Percentiles rank a stretch among this genome's conserved stretches.
Conservation (phyloP, 1,139 yeast genomes). For the Blastobotrys capitulatus region DNA sequence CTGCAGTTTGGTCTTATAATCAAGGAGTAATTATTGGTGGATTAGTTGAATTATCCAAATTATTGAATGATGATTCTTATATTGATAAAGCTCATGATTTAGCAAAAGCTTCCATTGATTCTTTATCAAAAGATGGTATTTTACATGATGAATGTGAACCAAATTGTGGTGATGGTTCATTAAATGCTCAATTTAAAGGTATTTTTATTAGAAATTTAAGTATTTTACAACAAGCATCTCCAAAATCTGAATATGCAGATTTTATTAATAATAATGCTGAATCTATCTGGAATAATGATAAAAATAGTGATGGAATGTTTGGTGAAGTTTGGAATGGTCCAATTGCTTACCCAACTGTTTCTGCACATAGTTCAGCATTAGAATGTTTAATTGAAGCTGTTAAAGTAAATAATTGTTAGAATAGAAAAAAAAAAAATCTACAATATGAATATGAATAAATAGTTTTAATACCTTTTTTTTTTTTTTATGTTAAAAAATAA, state of each 20-base stretch:
- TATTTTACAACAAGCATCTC: conserved; percentile 10
- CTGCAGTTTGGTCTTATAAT: conserved; percentile 19
- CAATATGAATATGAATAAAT: neutral
- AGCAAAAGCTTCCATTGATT: conserved; percentile 14
- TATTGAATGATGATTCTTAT: conserved; percentile 8
- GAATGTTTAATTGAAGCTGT: conserved; percentile 11
- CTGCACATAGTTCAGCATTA: conserved; percentile 10
- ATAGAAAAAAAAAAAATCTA: neutral
- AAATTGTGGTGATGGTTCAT: conserved; percentile 16
- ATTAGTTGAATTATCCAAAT: conserved; percentile 14
- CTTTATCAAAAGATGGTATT: conserved; percentile 14
- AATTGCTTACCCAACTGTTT: conserved; percentile 3
- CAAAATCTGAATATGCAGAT: conserved; percentile 6
- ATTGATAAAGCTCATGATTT: conserved; percentile 13
- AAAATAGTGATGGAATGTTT: conserved; percentile 6
- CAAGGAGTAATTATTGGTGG: conserved; percentile 21
- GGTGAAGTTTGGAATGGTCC: conserved; percentile 15
- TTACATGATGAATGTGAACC: conserved; percentile 19
- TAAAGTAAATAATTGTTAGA: neutral
- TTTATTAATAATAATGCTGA: conserved; percentile 12
- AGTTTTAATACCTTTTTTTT: neutral
- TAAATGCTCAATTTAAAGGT: conserved; percentile 19
- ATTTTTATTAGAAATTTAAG: conserved; percentile 18
- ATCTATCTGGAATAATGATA: conserved; percentile 7
- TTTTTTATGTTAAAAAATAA: neutral